phyloP scores from a whole-genome alignment of 116 monocot genomes.

The Iris pallida region DNA sequence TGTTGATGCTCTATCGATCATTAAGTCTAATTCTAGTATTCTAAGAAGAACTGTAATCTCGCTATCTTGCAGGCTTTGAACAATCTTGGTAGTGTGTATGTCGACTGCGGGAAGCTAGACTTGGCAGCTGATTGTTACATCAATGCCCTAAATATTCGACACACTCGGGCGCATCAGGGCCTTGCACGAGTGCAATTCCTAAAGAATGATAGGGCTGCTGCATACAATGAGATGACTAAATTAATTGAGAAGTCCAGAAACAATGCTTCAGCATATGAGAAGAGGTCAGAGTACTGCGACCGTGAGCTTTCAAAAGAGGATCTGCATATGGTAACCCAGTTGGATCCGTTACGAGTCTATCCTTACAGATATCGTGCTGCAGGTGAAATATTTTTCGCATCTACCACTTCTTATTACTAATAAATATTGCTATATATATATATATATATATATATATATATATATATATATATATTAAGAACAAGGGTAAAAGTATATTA shows the following conservation, averaged over 20 bases:
- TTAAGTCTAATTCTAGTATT: too few species aligned
- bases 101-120: conserved; percentile 19
- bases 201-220: conserved; percentile 4
- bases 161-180: conserved; percentile 18
- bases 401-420: too few species aligned
- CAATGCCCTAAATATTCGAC: conserved; percentile 12
- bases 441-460: too few species aligned
- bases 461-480: too few species aligned
- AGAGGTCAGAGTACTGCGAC: conserved; percentile 18
- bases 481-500: too few species aligned
- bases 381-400: not conserved
- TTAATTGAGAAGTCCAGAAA: conserved; percentile 14
- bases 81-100: conserved; percentile 17
- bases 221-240: conserved; percentile 19
- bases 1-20: not conserved
- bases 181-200: conserved; percentile 16
- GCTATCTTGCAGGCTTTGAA: conserved; percentile 17
- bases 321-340: conserved; percentile 11
- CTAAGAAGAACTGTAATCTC: too few species aligned
- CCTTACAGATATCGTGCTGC: conserved; percentile 18
- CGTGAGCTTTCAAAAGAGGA: conserved; percentile 10
- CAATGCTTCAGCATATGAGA: conserved; percentile 17
- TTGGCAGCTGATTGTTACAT: conserved; percentile 17
- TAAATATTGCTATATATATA: too few species aligned
- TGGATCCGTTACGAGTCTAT: conserved; percentile 20